phyloP scores from a whole-genome alignment of 106 monocot species.

The Allium sativum region DNA sequence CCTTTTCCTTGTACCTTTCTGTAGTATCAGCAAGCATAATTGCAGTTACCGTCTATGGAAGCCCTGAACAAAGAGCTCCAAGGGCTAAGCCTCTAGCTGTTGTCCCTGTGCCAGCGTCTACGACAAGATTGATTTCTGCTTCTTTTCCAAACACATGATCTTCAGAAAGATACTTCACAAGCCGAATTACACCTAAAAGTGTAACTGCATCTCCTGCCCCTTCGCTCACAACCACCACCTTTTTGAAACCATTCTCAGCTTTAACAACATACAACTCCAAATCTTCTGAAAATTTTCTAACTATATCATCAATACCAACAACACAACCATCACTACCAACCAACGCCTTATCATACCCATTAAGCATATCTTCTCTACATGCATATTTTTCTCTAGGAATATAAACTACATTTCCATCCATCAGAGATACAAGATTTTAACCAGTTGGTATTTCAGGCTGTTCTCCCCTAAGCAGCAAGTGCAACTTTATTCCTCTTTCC shows the following conservation, averaged over 20 bases:
- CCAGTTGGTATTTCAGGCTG: slow-evolving; percentile 59
- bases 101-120: slow-evolving; percentile 77
- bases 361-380: slow-evolving; percentile 54
- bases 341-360: slow-evolving; percentile 25
- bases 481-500: slow-evolving; percentile 59
- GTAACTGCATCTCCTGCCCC: slow-evolving; percentile 40
- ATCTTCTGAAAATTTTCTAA: neutral
- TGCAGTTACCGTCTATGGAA: slow-evolving; percentile 62
- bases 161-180: slow-evolving; percentile 54
- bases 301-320: slow-evolving; percentile 33
- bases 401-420: slow-evolving; percentile 57
- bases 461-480: slow-evolving; percentile 66
- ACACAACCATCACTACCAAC: slow-evolving; percentile 27
- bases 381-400: slow-evolving; percentile 33
- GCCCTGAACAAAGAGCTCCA: slow-evolving; percentile 43
- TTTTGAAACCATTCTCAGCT: slow-evolving; percentile 11
- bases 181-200: slow-evolving; percentile 67
- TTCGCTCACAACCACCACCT: slow-evolving; percentile 61
- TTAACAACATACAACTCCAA: neutral
- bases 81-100: slow-evolving; percentile 72
- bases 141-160: slow-evolving; percentile 29
- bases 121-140: slow-evolving; percentile 28
- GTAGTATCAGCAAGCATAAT: slow-evolving; percentile 67
- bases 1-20: slow-evolving; percentile 41
- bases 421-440: slow-evolving; percentile 56